phyloP scores from a whole-genome alignment of 2,329 filamentous ascomycete species.

The Alternaria alternata region DNA sequence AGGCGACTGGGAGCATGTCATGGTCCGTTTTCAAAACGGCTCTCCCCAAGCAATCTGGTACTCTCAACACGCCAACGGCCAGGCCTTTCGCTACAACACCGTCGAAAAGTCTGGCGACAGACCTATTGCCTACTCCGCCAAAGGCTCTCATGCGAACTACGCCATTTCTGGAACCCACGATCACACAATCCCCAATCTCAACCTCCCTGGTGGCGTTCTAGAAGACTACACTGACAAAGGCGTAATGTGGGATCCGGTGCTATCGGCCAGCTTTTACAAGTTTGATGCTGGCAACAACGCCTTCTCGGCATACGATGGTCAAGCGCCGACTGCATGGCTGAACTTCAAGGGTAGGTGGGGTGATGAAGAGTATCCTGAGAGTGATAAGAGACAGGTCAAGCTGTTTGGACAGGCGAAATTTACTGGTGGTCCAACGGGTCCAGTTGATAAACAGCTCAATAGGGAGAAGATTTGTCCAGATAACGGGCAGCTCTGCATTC shows the following conservation, averaged over 20 bases:
- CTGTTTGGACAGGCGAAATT: constrained; percentile 59
- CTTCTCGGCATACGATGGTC: constrained; percentile 60
- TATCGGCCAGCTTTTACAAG: constrained; percentile 64
- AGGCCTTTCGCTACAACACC: constrained; percentile 68
- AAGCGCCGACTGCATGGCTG: constrained; percentile 62
- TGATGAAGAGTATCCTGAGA: constrained; percentile 65
- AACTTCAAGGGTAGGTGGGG: constrained; percentile 69
- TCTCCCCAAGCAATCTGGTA: constrained; percentile 67
- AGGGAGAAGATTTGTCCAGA: constrained; percentile 66
- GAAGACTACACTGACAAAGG: constrained; percentile 65
- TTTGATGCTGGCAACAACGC: constrained; percentile 54
- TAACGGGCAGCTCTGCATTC: constrained; percentile 55
- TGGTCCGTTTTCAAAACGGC: constrained; percentile 69
- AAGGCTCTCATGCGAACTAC: constrained; percentile 72
- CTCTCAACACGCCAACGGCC: constrained; percentile 68
- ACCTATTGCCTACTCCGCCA: constrained; percentile 66
- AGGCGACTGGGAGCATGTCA: constrained; percentile 73
- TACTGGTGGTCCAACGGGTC: constrained; percentile 67
- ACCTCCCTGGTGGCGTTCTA: constrained; percentile 61
- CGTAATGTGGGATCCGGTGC: constrained; percentile 66
- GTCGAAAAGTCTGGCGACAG: constrained; percentile 62
- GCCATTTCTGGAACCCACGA: constrained; percentile 67
- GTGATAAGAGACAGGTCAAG: constrained; percentile 59
- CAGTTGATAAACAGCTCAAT: constrained; percentile 66
- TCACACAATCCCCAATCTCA: constrained; percentile 68